Conservation (phyloP, 139 green algal species). For the Gonium pectorale region DNA sequence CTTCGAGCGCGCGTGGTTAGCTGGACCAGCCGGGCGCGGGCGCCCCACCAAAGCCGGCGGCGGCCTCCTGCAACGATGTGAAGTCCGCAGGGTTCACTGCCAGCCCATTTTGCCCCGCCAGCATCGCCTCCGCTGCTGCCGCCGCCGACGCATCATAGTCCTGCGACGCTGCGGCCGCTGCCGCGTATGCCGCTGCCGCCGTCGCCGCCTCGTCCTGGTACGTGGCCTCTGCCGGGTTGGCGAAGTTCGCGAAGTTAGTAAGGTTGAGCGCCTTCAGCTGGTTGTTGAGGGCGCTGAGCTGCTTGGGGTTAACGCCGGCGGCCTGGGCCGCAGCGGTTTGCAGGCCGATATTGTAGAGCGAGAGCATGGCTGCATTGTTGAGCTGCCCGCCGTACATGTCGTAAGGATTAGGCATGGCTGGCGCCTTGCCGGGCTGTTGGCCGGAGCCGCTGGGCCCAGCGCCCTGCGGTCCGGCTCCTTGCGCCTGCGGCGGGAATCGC, state of each 20-base stretch:
- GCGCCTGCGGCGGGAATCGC: not conserved
- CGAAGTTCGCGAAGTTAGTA: constrained; percentile 32
- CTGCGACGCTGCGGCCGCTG: not conserved
- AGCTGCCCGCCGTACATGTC: constrained; percentile 37
- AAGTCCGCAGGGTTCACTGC: constrained; percentile 32
- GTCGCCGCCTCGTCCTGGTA: constrained; percentile 46
- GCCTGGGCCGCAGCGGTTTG: not conserved
- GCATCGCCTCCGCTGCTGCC: constrained; percentile 27
- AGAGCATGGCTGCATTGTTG: constrained; percentile 33
- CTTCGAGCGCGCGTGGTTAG: no score
- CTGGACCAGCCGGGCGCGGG: constrained; percentile 59
- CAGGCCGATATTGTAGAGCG: constrained; percentile 44
- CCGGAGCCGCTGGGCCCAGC: not conserved
- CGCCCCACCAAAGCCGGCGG: constrained; percentile 49
- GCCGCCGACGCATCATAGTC: constrained; percentile 28
- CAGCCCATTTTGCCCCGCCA: constrained; percentile 29
- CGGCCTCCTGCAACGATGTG: constrained; percentile 41
- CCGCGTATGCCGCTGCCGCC: constrained; percentile 2
- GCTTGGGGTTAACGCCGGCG: constrained; percentile 32
- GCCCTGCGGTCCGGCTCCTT: not conserved
- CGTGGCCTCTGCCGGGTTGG: constrained; percentile 15
- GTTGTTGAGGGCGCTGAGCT: constrained; percentile 47
- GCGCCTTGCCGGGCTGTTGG: not conserved
- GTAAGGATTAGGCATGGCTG: constrained; percentile 2
- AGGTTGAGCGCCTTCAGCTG: constrained; percentile 56